These are phyloP conservation scores for Cantharellus anzutake DNA, from an alignment of 768 basidiomycete genomes.

Conservation along the genomic window DNA sequence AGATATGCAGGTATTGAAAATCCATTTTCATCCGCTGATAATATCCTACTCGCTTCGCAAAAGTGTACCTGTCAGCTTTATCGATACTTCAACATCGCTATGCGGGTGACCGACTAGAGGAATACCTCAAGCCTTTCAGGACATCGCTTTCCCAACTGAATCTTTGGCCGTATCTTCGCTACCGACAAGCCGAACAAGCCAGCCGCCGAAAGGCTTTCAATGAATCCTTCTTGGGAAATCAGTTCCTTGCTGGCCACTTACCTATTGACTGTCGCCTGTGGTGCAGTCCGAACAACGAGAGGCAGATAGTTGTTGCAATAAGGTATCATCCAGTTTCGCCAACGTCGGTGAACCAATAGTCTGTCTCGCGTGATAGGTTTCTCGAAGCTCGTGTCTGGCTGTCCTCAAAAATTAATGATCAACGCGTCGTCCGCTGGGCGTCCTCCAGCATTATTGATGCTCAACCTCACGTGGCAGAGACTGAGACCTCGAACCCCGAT, in stretches of 20 bases:
- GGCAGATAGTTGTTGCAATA: conserved; percentile 35
- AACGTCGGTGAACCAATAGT: too few species aligned
- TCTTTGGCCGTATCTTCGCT: conserved; percentile 51
- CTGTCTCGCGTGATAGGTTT: not conserved
- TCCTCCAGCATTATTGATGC: conserved; percentile 25
- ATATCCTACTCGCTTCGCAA: conserved; percentile 4
- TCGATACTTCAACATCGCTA: conserved; percentile 29
- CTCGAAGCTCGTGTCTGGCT: not conserved
- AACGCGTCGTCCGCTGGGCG: conserved; percentile 16
- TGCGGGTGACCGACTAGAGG: conserved; percentile 29
- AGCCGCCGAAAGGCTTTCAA: conserved; percentile 23
- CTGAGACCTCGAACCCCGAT: conserved; percentile 24
- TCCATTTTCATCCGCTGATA: not conserved
- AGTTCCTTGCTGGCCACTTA: conserved; percentile 14
- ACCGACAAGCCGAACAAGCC: conserved; percentile 27
- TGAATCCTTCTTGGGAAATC: conserved; percentile 30
- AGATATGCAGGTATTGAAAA: conserved; percentile 37
- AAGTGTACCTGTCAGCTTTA: conserved; percentile 46
- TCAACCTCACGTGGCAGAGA: conserved; percentile 11
- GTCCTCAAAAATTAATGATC: not conserved
- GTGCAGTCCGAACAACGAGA: conserved; percentile 37
- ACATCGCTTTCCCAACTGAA: conserved; percentile 57
- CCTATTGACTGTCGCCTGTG: conserved; percentile 31
- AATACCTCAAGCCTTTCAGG: conserved; percentile 26
- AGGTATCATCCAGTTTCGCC: conserved; percentile 30